Evolutionary conservation across 345 rosid species (phyloP), one percentile per base, ranked within the genome.

Genomic region (Pseudoturritis turrita): DNA sequence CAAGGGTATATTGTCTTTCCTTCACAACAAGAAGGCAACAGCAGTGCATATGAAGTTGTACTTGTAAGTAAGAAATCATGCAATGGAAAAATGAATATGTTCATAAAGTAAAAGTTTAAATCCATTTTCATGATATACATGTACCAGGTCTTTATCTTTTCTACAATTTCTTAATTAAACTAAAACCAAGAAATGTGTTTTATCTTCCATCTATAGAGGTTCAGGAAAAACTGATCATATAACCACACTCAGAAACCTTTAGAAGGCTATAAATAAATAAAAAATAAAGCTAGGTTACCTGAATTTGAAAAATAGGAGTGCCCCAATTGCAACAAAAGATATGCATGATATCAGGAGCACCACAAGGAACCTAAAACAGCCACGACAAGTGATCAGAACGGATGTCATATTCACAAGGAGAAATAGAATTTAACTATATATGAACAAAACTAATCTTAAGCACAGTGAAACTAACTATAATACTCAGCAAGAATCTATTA

Each of bases 271-370:
- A 72, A 37, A 64, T 65, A 10, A 13, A 67, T 60, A 29, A 29
- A 14, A 14, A 49, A 23, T 26, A 28, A 58, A 51, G 21, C 41
- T 56, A 45, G 3, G 3, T 84, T 83, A 94, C 98, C 98, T 84
- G 77, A 84, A 79, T 75, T 82, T 85, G 82, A 80, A 91, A 84
- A 94, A 86, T 12, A 91, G 79, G 65, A 89, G 72, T 70, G 97
- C 98, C 19, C 98, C 98, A 40, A 91, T 88, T 50, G 85, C 11
- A 65, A 94, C 89, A 81, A 91, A 94, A 2, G 97, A 87, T 85
- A 86, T 70, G 83, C 98, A 94, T 63, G 91, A 91, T 25, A 71
- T 63, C 35, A 91, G 82, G 60, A 91, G 97, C 62, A 82, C 94
- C 79, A 91, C 68, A 65, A 94, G 85, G 79, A 89, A 89, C 90